phyloP scores from a whole-genome alignment of 352 stramenopile species.

The Pythium angustatum region DNA sequence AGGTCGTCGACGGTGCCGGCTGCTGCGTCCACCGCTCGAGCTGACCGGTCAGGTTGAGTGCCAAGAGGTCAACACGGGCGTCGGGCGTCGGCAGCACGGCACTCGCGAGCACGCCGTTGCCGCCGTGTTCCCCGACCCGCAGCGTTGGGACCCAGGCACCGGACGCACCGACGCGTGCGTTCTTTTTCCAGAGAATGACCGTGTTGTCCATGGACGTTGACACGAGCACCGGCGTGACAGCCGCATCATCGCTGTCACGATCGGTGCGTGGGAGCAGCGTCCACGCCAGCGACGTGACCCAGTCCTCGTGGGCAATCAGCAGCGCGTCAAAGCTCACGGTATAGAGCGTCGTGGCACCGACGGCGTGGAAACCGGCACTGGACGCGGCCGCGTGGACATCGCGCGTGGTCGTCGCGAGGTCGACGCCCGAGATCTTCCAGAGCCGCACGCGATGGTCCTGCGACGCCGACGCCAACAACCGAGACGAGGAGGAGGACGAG shows the following conservation, averaged over 20 bases:
- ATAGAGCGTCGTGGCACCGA: constrained; percentile 31
- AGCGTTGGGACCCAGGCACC: constrained; percentile 48
- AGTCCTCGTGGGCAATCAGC: constrained; percentile 76
- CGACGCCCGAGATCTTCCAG: constrained; percentile 45
- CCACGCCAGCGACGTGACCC: constrained; percentile 77
- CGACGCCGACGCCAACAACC: constrained; percentile 60
- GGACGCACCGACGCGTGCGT: constrained; percentile 12
- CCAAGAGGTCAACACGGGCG: constrained; percentile 49
- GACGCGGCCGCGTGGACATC: constrained; percentile 6
- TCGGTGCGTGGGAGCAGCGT: constrained; percentile 17
- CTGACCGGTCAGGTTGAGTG: constrained; percentile 62
- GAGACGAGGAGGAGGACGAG: not conserved
- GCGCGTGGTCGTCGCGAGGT: not conserved
- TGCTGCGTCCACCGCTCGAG: constrained; percentile 71
- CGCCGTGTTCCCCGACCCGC: constrained; percentile 58
- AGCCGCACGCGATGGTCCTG: constrained; percentile 74
- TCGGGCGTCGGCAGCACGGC: constrained; percentile 34
- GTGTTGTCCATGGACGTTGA: constrained; percentile 83
- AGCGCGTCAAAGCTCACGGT: constrained; percentile 67
- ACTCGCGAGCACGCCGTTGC: constrained; percentile 53
- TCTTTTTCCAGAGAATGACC: constrained; percentile 60
- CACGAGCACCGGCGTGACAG: constrained; percentile 38
- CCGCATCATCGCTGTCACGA: no score
- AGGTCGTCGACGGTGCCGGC: constrained; percentile 46
- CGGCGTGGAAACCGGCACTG: constrained; percentile 39